Conservation (phyloP, 192 early-diverging fungal genomes). For the Backusella macrospora region DNA sequence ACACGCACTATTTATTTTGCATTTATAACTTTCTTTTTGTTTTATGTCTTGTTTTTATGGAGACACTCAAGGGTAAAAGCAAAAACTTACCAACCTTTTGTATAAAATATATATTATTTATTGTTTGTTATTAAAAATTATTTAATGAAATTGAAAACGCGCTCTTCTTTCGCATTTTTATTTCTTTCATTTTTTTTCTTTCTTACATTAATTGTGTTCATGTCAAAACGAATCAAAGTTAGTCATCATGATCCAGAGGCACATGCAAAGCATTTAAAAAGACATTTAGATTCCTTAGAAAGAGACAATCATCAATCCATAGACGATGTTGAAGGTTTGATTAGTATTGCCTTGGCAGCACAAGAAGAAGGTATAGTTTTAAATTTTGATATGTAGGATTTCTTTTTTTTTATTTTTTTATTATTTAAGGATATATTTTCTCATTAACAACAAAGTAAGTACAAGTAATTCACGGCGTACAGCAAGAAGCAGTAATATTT, state of each 20-base stretch:
- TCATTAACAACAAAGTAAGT: not conserved
- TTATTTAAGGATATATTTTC: not conserved
- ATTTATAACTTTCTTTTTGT: not conserved
- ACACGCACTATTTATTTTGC: not conserved
- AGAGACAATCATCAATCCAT: constrained; percentile 56
- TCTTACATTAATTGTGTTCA: not conserved
- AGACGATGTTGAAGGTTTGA: constrained; percentile 53
- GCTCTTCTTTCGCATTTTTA: too few relatives aligned
- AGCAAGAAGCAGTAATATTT: constrained; percentile 15
- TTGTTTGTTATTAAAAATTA: too few relatives aligned
- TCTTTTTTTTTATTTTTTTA: too few relatives aligned
- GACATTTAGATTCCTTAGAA: constrained; percentile 56
- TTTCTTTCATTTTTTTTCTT: constrained; percentile 1
- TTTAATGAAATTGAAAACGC: too few relatives aligned
- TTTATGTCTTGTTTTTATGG: constrained; percentile 1
- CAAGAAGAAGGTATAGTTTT: constrained; percentile 39
- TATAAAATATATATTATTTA: not conserved
- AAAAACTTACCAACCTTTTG: not conserved
- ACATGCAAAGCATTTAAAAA: constrained; percentile 42
- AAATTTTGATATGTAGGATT: not conserved
- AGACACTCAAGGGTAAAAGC: not conserved
- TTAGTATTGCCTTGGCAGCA: constrained; percentile 48
- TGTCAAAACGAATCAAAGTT: constrained; percentile 19
- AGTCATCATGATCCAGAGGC: constrained; percentile 31
- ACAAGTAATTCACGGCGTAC: not conserved